A percentile compares a stretch with the other conserved stretches of the same genome.
Conservation (phyloP, 2,329 filamentous ascomycete genomes). For the Cytospora paraplurivora region DNA sequence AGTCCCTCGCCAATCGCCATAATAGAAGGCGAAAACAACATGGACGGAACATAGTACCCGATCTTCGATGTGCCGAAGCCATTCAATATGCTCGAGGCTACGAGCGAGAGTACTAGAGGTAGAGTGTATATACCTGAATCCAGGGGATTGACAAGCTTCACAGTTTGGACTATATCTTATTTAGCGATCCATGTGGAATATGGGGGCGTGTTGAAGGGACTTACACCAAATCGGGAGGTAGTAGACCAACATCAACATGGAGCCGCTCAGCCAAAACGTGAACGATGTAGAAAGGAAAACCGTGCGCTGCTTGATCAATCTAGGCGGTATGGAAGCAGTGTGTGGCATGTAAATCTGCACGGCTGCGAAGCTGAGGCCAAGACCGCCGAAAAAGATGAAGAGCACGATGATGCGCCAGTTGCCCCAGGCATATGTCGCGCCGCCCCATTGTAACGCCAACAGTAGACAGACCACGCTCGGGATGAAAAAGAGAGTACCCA, state of each 20-base stretch:
- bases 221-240: constrained; percentile 59
- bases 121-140: constrained; percentile 60
- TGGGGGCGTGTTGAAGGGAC: constrained; percentile 30
- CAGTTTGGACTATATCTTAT: constrained; percentile 51
- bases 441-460: constrained; percentile 66
- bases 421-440: constrained; percentile 54
- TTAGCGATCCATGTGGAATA: background rate
- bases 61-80: constrained; percentile 53
- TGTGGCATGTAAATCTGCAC: constrained; percentile 58
- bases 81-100: constrained; percentile 52
- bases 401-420: constrained; percentile 56
- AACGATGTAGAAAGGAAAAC: constrained; percentile 51
- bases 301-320: constrained; percentile 57
- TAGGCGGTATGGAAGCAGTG: constrained; percentile 58
- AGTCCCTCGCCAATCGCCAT: constrained; percentile 58
- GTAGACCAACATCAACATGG: constrained; percentile 58
- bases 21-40: constrained; percentile 54
- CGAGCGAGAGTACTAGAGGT: constrained; percentile 58
- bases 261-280: constrained; percentile 50
- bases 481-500: constrained; percentile 62
- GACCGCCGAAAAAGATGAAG: constrained; percentile 52
- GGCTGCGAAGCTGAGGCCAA: constrained; percentile 49
- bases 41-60: constrained; percentile 62
- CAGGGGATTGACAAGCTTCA: constrained; percentile 53
- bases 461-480: constrained; percentile 62